A percentile compares a stretch with the other conserved stretches of the same genome.
These are phyloP conservation scores for Boletus rex-veris DNA, from an alignment of 768 basidiomycete species.

Conservation along the genomic window DNA sequence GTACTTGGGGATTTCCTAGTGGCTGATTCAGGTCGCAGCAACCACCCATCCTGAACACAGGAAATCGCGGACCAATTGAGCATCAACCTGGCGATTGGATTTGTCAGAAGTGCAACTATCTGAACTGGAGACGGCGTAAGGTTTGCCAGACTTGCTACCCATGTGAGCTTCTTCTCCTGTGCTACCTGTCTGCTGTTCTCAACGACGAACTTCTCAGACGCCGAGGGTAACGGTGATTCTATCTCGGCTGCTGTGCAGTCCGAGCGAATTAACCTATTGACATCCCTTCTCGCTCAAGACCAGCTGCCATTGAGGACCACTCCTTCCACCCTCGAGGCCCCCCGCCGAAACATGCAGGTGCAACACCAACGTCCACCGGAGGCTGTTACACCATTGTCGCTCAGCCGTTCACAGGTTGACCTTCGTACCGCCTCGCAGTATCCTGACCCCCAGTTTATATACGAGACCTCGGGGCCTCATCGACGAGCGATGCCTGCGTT, in stretches of 20 bases:
- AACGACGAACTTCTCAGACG: constrained; percentile 44
- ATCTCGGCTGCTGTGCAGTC: constrained; percentile 83
- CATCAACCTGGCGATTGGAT: constrained; percentile 84
- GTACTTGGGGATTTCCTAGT: background rate
- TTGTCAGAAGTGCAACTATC: constrained; percentile 79
- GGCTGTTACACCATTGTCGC: constrained; percentile 33
- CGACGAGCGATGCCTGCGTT: constrained; percentile 41
- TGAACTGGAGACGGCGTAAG: constrained; percentile 85
- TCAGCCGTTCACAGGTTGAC: constrained; percentile 50
- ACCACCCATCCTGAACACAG: constrained; percentile 86
- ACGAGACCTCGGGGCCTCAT: constrained; percentile 56
- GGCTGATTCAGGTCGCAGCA: constrained; percentile 42
- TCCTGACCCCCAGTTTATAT: constrained; percentile 52
- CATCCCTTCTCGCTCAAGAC: constrained; percentile 64
- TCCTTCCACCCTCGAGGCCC: constrained; percentile 13
- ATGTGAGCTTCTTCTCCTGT: constrained; percentile 46
- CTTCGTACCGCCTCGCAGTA: constrained; percentile 40
- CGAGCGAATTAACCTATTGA: constrained; percentile 77
- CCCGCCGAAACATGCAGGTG: constrained; percentile 47
- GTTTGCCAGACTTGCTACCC: constrained; percentile 89
- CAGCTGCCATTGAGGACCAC: constrained; percentile 32
- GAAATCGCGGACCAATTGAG: constrained; percentile 83
- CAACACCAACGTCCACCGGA: constrained; percentile 41
- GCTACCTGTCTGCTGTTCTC: constrained; percentile 10
- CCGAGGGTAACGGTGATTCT: constrained; percentile 85